Conservation (phyloP, 805 yeast species). For the Barnettozyma botsteinii region DNA sequence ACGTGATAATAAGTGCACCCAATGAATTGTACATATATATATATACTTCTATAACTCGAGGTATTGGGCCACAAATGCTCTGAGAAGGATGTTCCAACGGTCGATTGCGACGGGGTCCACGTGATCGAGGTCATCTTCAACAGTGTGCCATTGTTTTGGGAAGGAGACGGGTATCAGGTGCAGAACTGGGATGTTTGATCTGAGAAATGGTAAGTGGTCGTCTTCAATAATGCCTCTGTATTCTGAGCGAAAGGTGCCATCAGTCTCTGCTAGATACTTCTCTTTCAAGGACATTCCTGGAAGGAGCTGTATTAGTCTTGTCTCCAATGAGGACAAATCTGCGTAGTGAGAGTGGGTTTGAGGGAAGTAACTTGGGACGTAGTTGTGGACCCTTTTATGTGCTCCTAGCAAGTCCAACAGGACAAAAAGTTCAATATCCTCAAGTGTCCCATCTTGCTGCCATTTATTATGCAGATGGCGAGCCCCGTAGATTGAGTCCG, state of each 20-base stretch:
- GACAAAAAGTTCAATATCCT: slow-evolving; percentile 39
- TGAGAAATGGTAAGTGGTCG: slow-evolving; percentile 49
- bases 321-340: slow-evolving; percentile 33
- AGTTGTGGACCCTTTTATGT: slow-evolving; percentile 13
- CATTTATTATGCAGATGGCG: slow-evolving; percentile 40
- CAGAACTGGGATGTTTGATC: slow-evolving; percentile 40
- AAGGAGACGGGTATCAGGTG: slow-evolving; percentile 50
- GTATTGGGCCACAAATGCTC: slow-evolving; percentile 33
- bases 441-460: slow-evolving; percentile 24
- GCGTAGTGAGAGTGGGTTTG: slow-evolving; percentile 34
- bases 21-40: too few species aligned
- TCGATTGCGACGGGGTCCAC: slow-evolving; percentile 35
- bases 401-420: slow-evolving; percentile 48
- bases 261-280: slow-evolving; percentile 11
- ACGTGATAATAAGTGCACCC: too few species aligned
- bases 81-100: slow-evolving; percentile 41
- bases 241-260: slow-evolving; percentile 16
- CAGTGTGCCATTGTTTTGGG: slow-evolving; percentile 50
- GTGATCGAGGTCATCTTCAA: slow-evolving; percentile 39
- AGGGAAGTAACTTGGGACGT: slow-evolving; percentile 38
- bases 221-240: slow-evolving; percentile 32
- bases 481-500: slow-evolving; percentile 54
- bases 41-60: slow-evolving; percentile 14
- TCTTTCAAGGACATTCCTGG: slow-evolving; percentile 8
- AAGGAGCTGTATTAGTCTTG: slow-evolving; percentile 11